These are phyloP conservation scores for Perkinsus olseni DNA, from an alignment of 169 alveolate species.

Conservation along the genomic window DNA sequence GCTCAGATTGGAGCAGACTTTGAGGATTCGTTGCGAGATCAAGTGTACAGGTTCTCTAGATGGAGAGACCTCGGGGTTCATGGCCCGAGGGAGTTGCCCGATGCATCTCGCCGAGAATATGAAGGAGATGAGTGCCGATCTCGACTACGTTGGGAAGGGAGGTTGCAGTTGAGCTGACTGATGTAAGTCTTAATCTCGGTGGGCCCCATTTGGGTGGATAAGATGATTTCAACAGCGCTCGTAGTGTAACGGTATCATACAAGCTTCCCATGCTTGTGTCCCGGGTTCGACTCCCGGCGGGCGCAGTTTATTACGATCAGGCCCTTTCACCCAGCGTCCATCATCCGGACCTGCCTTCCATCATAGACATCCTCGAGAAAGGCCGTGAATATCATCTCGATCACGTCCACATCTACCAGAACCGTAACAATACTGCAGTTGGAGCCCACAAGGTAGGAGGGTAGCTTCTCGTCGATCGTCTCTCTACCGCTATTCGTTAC, in stretches of 20 bases:
- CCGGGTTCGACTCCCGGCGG: constrained; percentile 7
- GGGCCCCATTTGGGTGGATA: background rate
- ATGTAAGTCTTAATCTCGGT: background rate
- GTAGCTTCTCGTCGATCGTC: no score
- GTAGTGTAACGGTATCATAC: constrained; percentile 2
- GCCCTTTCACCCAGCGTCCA: background rate
- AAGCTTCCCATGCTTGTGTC: constrained; percentile 1
- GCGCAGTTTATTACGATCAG: background rate
- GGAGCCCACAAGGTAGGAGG: no score
- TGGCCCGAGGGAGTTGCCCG: no score
- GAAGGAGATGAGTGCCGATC: background rate
- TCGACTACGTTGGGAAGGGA: background rate
- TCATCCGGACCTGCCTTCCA: background rate
- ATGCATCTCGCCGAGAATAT: no score
- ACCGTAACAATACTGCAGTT: background rate
- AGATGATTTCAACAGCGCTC: background rate
- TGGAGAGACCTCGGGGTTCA: no score
- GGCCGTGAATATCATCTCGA: background rate
- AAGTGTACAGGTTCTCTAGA: no score
- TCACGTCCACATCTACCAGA: background rate
- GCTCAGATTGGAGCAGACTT: background rate
- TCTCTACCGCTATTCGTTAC: no score
- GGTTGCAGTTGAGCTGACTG: background rate
- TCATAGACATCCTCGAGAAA: background rate
- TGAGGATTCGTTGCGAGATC: no score